A percentile compares a stretch with the other conserved stretches of the same genome.
Evolutionary conservation across 83 land plant genomes (phyloP).

Genomic region (Picea abies): DNA sequence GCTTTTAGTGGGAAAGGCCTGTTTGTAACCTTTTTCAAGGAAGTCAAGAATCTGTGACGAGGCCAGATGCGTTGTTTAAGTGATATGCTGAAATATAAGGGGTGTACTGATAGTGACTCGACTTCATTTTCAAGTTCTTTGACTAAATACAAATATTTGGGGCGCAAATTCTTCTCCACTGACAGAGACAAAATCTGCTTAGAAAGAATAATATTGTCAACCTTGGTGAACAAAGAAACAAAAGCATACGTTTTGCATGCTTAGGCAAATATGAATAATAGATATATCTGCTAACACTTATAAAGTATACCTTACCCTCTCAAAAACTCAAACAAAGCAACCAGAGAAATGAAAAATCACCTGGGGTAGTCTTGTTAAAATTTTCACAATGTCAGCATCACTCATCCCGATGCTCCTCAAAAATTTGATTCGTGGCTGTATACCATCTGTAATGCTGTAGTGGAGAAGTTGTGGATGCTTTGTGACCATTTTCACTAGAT

Average conservation of each 20-base stretch:
- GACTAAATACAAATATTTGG: conserved; percentile 70
- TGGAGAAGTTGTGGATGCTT: conserved; percentile 91
- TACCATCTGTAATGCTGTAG: conserved; percentile 82
- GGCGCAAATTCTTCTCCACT: conserved; percentile 73
- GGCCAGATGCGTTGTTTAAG: conserved; percentile 84
- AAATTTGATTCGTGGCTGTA: conserved; percentile 71
- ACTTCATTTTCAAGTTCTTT: conserved; percentile 72
- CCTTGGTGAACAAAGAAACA: neutral
- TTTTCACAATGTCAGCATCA: conserved; percentile 69
- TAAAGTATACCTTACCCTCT: neutral
- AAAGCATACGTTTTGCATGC: neutral
- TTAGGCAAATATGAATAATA: neutral
- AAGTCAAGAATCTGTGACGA: conserved; percentile 72
- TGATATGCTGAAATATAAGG: conserved; percentile 82
- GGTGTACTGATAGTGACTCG: conserved; percentile 65
- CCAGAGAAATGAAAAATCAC: conserved; percentile 27
- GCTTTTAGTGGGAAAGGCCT: conserved; percentile 80
- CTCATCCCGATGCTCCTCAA: conserved; percentile 81
- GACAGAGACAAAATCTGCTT: conserved; percentile 79
- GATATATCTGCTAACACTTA: neutral
- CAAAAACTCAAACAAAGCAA: neutral
- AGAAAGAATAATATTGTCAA: neutral
- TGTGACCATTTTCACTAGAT: conserved; percentile 78
- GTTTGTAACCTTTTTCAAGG: conserved; percentile 70
- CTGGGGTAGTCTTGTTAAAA: conserved; percentile 78